A percentile compares a stretch with the other conserved stretches of the same genome.
phyloP scores from a whole-genome alignment of 208 protist species.

The Angomonas ambiguus region DNA sequence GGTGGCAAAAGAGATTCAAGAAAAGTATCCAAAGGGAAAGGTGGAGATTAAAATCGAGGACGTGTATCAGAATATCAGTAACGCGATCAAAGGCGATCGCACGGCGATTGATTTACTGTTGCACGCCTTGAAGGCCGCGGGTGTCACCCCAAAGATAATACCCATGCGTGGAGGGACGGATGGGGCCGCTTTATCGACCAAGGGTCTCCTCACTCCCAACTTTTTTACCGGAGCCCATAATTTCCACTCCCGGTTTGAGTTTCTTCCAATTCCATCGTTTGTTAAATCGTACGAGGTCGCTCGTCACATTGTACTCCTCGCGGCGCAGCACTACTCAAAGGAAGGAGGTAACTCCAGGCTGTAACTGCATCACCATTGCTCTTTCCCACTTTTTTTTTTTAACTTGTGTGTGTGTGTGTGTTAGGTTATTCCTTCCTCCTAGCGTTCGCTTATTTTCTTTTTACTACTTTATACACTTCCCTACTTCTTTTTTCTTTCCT shows the following conservation, averaged over 20 bases:
- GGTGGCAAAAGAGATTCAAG: slow-evolving; percentile 41
- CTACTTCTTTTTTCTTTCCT: neutral
- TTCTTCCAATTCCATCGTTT: slow-evolving; percentile 76
- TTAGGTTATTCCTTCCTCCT: slow-evolving; percentile 3
- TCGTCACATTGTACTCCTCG: slow-evolving; percentile 59
- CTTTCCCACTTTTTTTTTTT: slow-evolving; percentile 23
- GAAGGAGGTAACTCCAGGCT: neutral
- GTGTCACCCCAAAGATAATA: slow-evolving; percentile 67
- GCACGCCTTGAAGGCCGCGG: slow-evolving; percentile 43
- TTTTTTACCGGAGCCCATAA: slow-evolving; percentile 88
- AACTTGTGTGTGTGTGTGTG: slow-evolving; percentile 9
- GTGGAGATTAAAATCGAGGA: slow-evolving; percentile 56
- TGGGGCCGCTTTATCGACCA: slow-evolving; percentile 61
- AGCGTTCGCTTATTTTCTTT: neutral
- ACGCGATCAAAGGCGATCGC: slow-evolving; percentile 47
- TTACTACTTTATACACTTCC: too few species aligned
- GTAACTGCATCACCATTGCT: slow-evolving; percentile 1
- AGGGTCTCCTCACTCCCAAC: slow-evolving; percentile 74
- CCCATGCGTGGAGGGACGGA: slow-evolving; percentile 84
- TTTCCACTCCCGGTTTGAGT: slow-evolving; percentile 86
- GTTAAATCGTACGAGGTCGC: slow-evolving; percentile 80
- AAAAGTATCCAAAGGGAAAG: slow-evolving; percentile 58
- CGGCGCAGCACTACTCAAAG: slow-evolving; percentile 25
- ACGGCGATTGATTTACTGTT: slow-evolving; percentile 71
- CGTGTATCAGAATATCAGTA: slow-evolving; percentile 76